These are phyloP conservation scores for Rubus parviflorus DNA, from an alignment of 306 rosid species.

Conservation along the genomic window DNA sequence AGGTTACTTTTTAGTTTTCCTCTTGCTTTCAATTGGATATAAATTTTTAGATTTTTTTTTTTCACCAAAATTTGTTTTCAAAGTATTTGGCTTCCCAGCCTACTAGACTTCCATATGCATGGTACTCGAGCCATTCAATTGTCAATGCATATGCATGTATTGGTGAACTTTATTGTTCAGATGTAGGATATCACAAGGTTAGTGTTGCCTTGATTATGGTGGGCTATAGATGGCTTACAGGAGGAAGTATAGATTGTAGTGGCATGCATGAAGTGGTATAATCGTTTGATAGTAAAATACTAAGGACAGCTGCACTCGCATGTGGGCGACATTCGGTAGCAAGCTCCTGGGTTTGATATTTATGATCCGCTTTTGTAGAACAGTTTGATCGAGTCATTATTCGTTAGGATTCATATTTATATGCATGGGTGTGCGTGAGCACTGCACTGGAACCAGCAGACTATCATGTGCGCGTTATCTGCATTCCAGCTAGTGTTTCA, in stretches of 20 bases:
- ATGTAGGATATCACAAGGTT: not conserved
- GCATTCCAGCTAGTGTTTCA: not conserved
- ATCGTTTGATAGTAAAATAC: not conserved
- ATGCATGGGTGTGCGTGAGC: not conserved
- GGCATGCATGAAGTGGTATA: not conserved
- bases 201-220: not conserved
- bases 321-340: not conserved
- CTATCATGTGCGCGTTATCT: not conserved
- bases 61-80: not conserved
- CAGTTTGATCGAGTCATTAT: not conserved
- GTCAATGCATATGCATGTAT: not conserved
- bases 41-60: not conserved
- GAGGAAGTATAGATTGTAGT: not conserved
- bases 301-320: not conserved
- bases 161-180: not conserved
- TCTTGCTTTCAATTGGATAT: not conserved
- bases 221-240: not conserved
- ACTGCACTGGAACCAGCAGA: not conserved
- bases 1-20: slow-evolving; percentile 28
- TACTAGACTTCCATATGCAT: too few species aligned
- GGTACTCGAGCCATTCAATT: slow-evolving; percentile 7
- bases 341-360: too few species aligned
- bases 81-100: not conserved
- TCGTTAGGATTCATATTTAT: not conserved
- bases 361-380: not conserved